Base-by-base conservation (phyloP, 805 yeast species). In the Candida silvicultrix region DNA sequence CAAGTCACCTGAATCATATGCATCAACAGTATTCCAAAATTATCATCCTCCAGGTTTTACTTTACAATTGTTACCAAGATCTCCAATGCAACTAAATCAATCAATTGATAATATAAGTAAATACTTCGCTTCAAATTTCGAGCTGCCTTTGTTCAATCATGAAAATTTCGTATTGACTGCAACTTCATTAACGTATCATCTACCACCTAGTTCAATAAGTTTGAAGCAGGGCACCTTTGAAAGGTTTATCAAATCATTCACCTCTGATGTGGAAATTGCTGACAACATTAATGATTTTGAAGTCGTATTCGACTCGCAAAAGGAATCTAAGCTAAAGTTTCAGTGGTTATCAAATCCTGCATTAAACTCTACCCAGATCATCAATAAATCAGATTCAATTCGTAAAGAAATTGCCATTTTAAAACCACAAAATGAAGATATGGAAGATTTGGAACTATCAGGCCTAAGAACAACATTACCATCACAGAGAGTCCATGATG, bases 371-470 rank as follows among this genome's bases (percentile, higher is more conserved):
- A 16, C 12, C 14, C 44, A 55, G 54, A 36, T 29, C 15, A 49
- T 55, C n/a, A 35, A 41, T 4, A 34, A 38, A 43, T 35, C 46
- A 7, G 16, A 45, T 6, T 22, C 34, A 1, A 43, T 57, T 8
- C 45, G 51, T 11, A 59, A 58, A 37, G 63, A 59, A 40, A 40
- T 59, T 21, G 63, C 60, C 1, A 38, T 59, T 2, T 46, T 59
- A 35, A 51, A 59, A 47, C 28, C 54, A 45, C 43, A 19, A 45
- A 44, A 7, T 43, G 51, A 2, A 35, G 32, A 9, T 48, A 47
- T 28, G 7, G 31, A 28, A 9, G 62, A 59, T 38, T 22, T 55
- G 20, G 62, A 58, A 38, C 38, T 58, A 14, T 40, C 52, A 10
- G 63, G 63, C 3, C 42, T 59, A 19, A 46, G 56, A 21, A 47